phyloP scores from a whole-genome alignment of 2,329 filamentous ascomycete species.

The Stagonosporopsis vannaccii region DNA sequence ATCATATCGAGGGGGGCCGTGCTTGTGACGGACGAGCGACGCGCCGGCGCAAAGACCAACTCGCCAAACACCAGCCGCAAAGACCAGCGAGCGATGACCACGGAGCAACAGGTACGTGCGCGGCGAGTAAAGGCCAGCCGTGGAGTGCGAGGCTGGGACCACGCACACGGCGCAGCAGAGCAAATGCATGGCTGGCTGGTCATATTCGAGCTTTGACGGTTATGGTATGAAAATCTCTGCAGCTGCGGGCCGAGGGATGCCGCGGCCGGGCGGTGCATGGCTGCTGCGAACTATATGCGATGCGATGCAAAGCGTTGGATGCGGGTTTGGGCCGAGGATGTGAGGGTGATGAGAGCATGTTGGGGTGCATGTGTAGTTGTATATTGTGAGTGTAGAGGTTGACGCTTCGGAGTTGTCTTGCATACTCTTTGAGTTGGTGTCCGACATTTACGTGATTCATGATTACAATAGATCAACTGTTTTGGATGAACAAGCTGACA shows the following conservation, averaged over 20 bases:
- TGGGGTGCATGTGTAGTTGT: neutral
- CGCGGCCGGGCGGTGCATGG: conserved; percentile 20
- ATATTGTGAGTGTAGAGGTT: too few relatives aligned
- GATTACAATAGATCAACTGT: too few relatives aligned
- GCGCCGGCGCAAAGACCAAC: neutral
- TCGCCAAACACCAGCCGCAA: neutral
- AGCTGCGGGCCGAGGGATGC: conserved; percentile 30
- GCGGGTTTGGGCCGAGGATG: conserved; percentile 4
- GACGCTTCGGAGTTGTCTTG: too few relatives aligned
- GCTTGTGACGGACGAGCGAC: conserved; percentile 4
- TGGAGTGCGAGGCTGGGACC: neutral
- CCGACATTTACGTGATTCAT: too few relatives aligned
- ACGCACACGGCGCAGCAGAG: conserved; percentile 18
- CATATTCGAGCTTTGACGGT: conserved; percentile 15
- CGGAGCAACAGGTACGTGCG: neutral
- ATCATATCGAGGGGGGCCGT: conserved; percentile 23
- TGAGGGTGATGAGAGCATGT: neutral
- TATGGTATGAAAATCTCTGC: conserved; percentile 34
- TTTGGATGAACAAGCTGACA: too few relatives aligned
- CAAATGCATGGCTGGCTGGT: conserved; percentile 17
- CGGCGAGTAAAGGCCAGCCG: neutral
- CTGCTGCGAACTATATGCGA: conserved; percentile 14
- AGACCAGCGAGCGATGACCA: neutral
- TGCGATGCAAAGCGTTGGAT: conserved; percentile 15
- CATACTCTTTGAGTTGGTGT: too few relatives aligned